Percentiles rank a stretch among this genome's conserved stretches.
These are phyloP conservation scores for cucumber (Cucumis sativus) DNA, from an alignment of 306 rosid species.

Conservation along the genomic window Cucumber_9930_V3 NC_026655.2:20700001-20700500, in stretches of 20 bases:
- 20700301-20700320: not conserved
- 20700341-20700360: not conserved
- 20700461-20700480: not conserved
- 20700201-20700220: not conserved
- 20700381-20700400: not conserved
- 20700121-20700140: not conserved
- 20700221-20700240: not conserved
- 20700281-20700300: not conserved
- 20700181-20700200: not conserved
- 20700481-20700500: not conserved
- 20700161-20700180: not conserved
- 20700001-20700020: slow-evolving; percentile 32
- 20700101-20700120: not conserved
- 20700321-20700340: not conserved
- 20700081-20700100: not conserved
- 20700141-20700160: not conserved
- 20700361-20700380: not conserved
- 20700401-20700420: not conserved
- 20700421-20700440: not conserved
- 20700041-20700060: not conserved
- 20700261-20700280: not conserved
- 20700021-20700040: not conserved
- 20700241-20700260: not conserved
- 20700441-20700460: not conserved
- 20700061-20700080: not conserved